Base-by-base conservation (phyloP, 2,329 filamentous ascomycete genomes). In the Aspergillus fumigatiaffinis region DNA sequence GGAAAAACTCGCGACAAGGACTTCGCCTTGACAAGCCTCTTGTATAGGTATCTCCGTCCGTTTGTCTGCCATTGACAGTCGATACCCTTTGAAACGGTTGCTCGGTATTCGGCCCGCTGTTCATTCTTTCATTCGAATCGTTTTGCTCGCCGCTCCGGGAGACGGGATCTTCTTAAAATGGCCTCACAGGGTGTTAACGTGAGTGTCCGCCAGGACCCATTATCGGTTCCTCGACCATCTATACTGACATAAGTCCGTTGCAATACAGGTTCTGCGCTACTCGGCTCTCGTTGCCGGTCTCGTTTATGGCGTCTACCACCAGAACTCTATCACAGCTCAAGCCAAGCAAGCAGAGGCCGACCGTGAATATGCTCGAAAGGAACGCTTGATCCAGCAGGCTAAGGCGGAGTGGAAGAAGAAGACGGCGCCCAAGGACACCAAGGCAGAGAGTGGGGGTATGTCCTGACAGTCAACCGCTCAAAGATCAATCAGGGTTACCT, bases 251-350 rank as follows among this genome's bases (percentile, higher is more conserved):
- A 41, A 46, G 49, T 21, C 44, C 50, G 29, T 52, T 52, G 25
- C 56, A 61, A 38, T 69, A 53, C 77, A 99, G 94, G 93, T 99
- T 78, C 86, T 97, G 78, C 92, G 94, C 80, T 99, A 93, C 85
- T 93, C 92, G 73, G 92, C 92, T 75, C 90, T 99, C 67, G 90
- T 87, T 73, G 83, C 91, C 72, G 94, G 94, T 76, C 81, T 97
- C 75, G 88, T 96, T 80, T 99, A 99, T 82, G 94, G 94, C 77
- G 87, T 96, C 82, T 90, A 88, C 79, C 93, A 96, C 82, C 94
- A 99, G 82, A 83, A 88, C 73, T 84, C 86, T 62, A 88, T 99
- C 77, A 87, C 80, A 67, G 78, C 89, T 56, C 78, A 84, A 70
- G 86, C 92, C 72, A 89, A 87, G 79, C 79, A 84, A 61, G 82